Base-by-base conservation (phyloP, 2,329 filamentous ascomycete species). In the Ambrosiella cleistominuta region DNA sequence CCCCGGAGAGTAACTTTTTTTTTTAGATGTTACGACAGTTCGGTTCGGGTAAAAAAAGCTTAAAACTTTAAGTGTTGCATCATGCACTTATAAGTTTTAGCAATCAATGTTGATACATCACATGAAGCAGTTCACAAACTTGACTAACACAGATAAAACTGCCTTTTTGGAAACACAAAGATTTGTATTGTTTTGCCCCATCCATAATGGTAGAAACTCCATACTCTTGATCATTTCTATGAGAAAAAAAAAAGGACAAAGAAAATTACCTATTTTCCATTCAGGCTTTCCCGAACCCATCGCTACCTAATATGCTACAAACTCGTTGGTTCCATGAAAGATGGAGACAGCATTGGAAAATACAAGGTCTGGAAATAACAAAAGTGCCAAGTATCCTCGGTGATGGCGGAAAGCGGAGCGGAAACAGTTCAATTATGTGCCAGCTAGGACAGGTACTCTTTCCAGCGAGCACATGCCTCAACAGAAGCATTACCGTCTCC, bases 171-270 rank as follows among this genome's bases (percentile, higher is more conserved):
- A 49, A 19, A 49, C 12, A 15, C 13, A n/a, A 19, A 49, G 8
- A 49, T 49, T 49, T 49, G 45, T 55, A 55, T 55, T 39, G 15
- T 42, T 38, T 42, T 17, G 9, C 53, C 53, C 53, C 27, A n/a
- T 19, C 45, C 45, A 49, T 49, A 49, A 19, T 57, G 55, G 36
- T 50, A 50, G 50, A 51, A 51, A 57, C 55, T n/a, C 55, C 55
- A 50, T 39, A 50, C 44, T 57, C 55, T 51, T 13, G 42, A 59
- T 49, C 57, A 56, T 47, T 56, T 56, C 54, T 56, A 56, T 54
- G 15, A 54, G 52, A 40, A 39, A 9, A 40, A 39, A 13, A 54
- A 54, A 54, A 54, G 36, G 44, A 56, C 40, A 47, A 56, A 56
- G 15, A 40, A 36, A 56, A 56, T 38, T 36, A 56, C 40, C 54